Percentiles rank a stretch among this genome's conserved stretches.
Conservation (phyloP, 257 asterid genomes). For the Solanum lycopersicoides region DNA sequence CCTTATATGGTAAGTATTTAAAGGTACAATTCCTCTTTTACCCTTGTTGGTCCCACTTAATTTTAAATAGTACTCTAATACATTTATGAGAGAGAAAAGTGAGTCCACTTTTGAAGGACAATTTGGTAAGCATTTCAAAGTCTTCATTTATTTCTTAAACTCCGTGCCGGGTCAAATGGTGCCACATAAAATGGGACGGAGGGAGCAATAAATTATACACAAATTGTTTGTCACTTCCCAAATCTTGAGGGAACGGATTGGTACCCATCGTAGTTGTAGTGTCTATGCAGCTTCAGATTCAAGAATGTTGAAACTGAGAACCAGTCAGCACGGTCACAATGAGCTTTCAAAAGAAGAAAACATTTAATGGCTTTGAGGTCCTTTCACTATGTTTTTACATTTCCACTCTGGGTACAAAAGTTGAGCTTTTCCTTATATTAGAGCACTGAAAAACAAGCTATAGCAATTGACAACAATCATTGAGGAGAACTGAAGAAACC, state of each 20-base stretch:
- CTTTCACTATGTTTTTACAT: background rate
- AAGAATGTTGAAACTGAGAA: background rate
- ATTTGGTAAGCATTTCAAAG: too few species aligned
- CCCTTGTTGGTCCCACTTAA: too few species aligned
- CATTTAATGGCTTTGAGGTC: background rate
- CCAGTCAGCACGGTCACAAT: background rate
- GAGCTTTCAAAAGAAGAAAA: background rate
- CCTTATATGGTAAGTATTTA: too few species aligned
- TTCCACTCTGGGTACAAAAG: background rate
- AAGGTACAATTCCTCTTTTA: too few species aligned
- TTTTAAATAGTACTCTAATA: too few species aligned
- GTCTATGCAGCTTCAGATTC: background rate
- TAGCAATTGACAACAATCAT: background rate
- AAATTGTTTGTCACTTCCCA: background rate
- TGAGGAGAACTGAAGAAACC: background rate
- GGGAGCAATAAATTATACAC: background rate
- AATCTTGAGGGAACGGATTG: background rate
- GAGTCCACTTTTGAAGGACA: too few species aligned
- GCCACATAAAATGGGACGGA: too few species aligned
- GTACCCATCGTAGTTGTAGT: background rate
- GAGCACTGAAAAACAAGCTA: background rate
- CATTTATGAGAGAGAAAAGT: too few species aligned
- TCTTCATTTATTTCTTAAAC: too few species aligned
- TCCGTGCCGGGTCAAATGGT: too few species aligned
- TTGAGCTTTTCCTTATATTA: background rate